Conservation (phyloP, 345 rosid species). For the Brassica cretica region DNA sequence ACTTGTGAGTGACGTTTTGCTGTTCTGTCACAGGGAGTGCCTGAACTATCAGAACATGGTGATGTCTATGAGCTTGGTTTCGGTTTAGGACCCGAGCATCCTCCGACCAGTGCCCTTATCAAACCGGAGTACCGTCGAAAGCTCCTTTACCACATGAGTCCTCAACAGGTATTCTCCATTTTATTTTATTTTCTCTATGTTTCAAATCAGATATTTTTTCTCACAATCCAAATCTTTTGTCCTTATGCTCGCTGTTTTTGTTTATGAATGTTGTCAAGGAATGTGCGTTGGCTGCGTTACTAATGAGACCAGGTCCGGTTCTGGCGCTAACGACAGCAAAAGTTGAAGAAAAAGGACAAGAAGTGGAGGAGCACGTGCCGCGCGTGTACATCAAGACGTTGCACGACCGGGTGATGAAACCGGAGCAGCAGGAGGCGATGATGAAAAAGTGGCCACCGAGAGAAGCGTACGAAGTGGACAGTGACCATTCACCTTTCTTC, state of each 20-base stretch:
- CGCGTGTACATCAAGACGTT: conserved; percentile 68
- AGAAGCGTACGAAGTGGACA: conserved; percentile 55
- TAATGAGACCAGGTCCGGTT: conserved; percentile 73
- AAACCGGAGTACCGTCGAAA: conserved; percentile 59
- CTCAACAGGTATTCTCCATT: conserved; percentile 54
- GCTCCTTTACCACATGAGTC: conserved; percentile 65
- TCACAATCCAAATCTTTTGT: neutral
- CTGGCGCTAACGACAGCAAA: conserved; percentile 54
- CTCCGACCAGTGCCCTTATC: conserved; percentile 77
- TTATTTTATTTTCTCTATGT: neutral
- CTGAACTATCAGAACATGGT: conserved; percentile 72
- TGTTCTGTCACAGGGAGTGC: conserved; percentile 58
- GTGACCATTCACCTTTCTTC: conserved; percentile 88
- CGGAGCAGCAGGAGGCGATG: conserved; percentile 83
- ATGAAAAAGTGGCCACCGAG: conserved; percentile 69
- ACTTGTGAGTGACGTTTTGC: conserved; percentile 30
- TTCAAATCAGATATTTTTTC: neutral
- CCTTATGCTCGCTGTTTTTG: neutral
- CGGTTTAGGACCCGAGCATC: conserved; percentile 64
- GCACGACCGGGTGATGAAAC: conserved; percentile 63
- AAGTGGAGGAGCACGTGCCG: conserved; percentile 43
- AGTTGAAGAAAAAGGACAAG: conserved; percentile 33
- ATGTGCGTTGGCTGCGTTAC: conserved; percentile 62
- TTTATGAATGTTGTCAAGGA: conserved; percentile 47
- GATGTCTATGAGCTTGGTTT: conserved; percentile 67